phyloP scores from a whole-genome alignment of 1,284 basidiomycete genomes.

The Ustilago lituana region DNA sequence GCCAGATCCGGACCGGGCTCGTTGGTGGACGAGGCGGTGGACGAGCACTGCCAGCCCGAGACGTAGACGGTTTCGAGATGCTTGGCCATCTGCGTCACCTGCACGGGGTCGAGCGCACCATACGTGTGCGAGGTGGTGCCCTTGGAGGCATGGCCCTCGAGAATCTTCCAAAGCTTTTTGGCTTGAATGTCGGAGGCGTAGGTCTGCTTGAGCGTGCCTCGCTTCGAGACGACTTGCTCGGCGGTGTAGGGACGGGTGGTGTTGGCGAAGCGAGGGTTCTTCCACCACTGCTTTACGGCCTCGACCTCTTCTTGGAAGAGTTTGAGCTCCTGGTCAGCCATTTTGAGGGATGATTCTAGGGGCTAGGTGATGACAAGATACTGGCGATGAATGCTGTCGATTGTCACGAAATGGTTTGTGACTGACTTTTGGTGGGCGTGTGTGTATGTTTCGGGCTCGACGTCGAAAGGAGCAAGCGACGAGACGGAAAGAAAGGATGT shows the following conservation, averaged over 20 bases:
- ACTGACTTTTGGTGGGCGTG: background rate
- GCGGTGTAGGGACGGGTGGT: constrained; percentile 91
- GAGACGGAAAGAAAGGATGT: background rate
- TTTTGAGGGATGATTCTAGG: constrained; percentile 7
- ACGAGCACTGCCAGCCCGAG: constrained; percentile 66
- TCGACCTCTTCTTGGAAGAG: constrained; percentile 82
- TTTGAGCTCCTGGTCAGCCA: constrained; percentile 65
- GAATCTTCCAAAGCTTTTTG: constrained; percentile 84
- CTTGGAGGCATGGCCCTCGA: constrained; percentile 72
- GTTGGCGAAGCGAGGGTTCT: constrained; percentile 85
- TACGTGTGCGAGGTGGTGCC: constrained; percentile 86
- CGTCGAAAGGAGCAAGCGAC: background rate
- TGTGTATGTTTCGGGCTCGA: background rate
- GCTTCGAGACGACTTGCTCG: constrained; percentile 90
- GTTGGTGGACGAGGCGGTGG: constrained; percentile 66
- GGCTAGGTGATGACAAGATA: too few relatives aligned
- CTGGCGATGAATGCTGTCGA: background rate
- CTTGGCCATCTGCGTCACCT: constrained; percentile 73
- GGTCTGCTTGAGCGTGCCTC: constrained; percentile 83
- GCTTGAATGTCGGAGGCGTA: constrained; percentile 87
- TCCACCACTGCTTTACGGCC: constrained; percentile 89
- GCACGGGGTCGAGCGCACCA: constrained; percentile 96
- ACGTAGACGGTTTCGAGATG: constrained; percentile 68
- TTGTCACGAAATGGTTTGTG: background rate
- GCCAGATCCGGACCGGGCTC: constrained; percentile 67